Percentiles rank a stretch among this genome's conserved stretches.
Conservation (phyloP, 176 grass and related monocot species). For the Pharus latifolius region DNA sequence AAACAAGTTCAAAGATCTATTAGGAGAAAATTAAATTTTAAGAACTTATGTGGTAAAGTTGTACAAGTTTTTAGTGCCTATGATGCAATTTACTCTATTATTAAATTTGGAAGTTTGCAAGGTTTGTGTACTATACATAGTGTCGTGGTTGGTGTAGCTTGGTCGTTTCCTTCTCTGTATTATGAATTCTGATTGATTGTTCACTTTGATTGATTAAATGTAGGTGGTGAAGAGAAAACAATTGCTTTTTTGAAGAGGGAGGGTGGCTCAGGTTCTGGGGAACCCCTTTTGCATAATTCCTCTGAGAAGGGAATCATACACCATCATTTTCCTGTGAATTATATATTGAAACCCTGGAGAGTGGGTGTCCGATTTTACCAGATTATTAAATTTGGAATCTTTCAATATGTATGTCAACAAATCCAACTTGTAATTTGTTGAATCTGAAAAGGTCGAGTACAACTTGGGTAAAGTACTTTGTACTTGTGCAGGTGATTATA, state of each 20-base stretch:
- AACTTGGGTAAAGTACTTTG: slow-evolving; percentile 2
- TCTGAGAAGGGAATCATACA: slow-evolving; percentile 79
- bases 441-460: background rate
- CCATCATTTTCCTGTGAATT: slow-evolving; percentile 94
- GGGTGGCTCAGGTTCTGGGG: slow-evolving; percentile 47
- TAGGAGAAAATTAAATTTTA: too few relatives aligned
- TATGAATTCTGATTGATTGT: background rate
- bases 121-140: background rate
- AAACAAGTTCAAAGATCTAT: too few relatives aligned
- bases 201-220: slow-evolving; percentile 19
- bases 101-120: background rate
- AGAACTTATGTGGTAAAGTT: too few relatives aligned
- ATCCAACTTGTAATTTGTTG: background rate
- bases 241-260: slow-evolving; percentile 91
- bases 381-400: slow-evolving; percentile 94
- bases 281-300: slow-evolving; percentile 51
- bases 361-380: slow-evolving; percentile 66
- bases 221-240: slow-evolving; percentile 91
- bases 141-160: background rate
- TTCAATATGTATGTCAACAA: slow-evolving; percentile 79
- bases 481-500: slow-evolving; percentile 80
- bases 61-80: too few relatives aligned
- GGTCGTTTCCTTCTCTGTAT: background rate
- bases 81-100: too few relatives aligned
- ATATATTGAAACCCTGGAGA: slow-evolving; percentile 81